Evolutionary conservation across 2,329 filamentous ascomycete genomes (phyloP).

Genomic region (Simplicillium aogashimaense): DNA sequence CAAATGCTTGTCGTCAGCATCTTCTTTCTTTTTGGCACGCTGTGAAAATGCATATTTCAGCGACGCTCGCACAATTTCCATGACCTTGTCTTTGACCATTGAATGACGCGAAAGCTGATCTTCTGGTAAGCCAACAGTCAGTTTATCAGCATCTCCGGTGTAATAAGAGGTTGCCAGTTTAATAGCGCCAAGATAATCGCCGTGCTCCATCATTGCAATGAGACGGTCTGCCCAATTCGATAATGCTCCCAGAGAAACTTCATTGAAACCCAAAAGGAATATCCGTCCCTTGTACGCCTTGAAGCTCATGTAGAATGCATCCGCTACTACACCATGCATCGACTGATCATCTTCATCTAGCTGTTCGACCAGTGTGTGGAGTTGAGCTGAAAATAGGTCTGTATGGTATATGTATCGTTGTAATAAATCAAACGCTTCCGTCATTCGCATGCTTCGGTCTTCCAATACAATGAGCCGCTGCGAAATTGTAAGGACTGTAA

Average conservation of each 20-base stretch:
- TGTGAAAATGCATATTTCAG: slow-evolving; percentile 79
- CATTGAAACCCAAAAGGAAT: slow-evolving; percentile 89
- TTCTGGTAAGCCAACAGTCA: slow-evolving; percentile 88
- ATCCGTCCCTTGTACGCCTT: slow-evolving; percentile 88
- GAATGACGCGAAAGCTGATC: slow-evolving; percentile 65
- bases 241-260: slow-evolving; percentile 79
- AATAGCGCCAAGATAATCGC: slow-evolving; percentile 91
- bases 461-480: slow-evolving; percentile 89
- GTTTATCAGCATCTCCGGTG: slow-evolving; percentile 79
- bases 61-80: slow-evolving; percentile 90
- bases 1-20: slow-evolving; percentile 48
- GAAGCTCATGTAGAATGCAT: slow-evolving; percentile 98
- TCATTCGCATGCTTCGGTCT: slow-evolving; percentile 79
- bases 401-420: slow-evolving; percentile 87
- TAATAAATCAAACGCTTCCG: slow-evolving; percentile 86
- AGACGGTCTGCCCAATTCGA: slow-evolving; percentile 97
- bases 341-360: slow-evolving; percentile 78
- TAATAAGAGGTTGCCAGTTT: slow-evolving; percentile 88
- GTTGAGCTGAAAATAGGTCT: slow-evolving; percentile 81
- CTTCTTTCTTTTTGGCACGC: slow-evolving; percentile 37
- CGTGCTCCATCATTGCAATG: slow-evolving; percentile 88
- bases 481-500: slow-evolving; percentile 86
- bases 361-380: slow-evolving; percentile 77
- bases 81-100: slow-evolving; percentile 77
- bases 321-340: slow-evolving; percentile 91